phyloP scores from a whole-genome alignment of 257 asterid genomes.

The Prunella vulgaris region DNA sequence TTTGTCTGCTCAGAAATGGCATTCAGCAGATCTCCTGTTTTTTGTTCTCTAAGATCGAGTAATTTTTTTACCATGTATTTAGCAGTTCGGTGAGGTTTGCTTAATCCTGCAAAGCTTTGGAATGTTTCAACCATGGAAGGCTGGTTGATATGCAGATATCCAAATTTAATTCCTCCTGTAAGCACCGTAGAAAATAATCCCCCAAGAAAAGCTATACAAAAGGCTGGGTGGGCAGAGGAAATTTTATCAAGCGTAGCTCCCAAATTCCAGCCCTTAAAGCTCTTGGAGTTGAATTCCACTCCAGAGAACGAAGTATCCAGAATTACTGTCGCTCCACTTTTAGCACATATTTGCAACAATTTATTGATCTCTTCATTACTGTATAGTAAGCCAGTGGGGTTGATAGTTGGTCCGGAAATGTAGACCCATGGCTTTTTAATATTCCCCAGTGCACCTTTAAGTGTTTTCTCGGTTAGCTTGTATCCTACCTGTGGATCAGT shows the following conservation, averaged over 20 bases:
- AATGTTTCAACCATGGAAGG: slow-evolving; percentile 65
- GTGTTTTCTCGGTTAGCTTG: slow-evolving; percentile 63
- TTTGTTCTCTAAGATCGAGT: slow-evolving; percentile 62
- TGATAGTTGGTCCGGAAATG: slow-evolving; percentile 86
- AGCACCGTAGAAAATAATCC: slow-evolving; percentile 82
- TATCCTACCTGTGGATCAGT: slow-evolving; percentile 58
- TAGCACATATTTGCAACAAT: slow-evolving; percentile 58
- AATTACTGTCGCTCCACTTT: slow-evolving; percentile 70
- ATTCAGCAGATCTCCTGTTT: slow-evolving; percentile 40
- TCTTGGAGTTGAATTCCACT: slow-evolving; percentile 53
- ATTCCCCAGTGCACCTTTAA: slow-evolving; percentile 39
- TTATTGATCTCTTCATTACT: slow-evolving; percentile 69
- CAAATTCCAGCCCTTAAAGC: slow-evolving; percentile 65
- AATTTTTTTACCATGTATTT: slow-evolving; percentile 74
- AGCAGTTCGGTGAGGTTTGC: slow-evolving; percentile 84
- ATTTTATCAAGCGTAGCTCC: slow-evolving; percentile 53
- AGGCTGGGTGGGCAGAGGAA: slow-evolving; percentile 47
- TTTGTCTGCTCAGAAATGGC: slow-evolving; percentile 63
- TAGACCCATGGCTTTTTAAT: slow-evolving; percentile 79
- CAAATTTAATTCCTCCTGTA: slow-evolving; percentile 80
- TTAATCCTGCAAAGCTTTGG: slow-evolving; percentile 72
- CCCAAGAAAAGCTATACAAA: slow-evolving; percentile 66
- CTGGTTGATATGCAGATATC: slow-evolving; percentile 65
- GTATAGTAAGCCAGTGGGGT: slow-evolving; percentile 79
- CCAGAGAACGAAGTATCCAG: slow-evolving; percentile 92